A percentile compares a stretch with the other conserved stretches of the same genome.
These are phyloP conservation scores for Saccharomycopsis sp. DNA, from an alignment of 805 yeast genomes.

Conservation along the genomic window DNA sequence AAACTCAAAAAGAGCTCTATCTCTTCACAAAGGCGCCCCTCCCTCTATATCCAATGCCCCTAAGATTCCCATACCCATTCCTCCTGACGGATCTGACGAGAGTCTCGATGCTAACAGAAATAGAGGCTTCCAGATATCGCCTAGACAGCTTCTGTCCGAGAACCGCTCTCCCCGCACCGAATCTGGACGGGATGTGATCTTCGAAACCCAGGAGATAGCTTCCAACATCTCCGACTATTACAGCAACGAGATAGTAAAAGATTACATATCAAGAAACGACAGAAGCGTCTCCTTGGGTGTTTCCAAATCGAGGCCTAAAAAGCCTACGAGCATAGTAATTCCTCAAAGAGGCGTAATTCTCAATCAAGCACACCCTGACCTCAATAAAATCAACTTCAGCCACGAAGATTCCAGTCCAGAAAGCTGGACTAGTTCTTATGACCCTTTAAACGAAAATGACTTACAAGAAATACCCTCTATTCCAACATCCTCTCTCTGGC, in stretches of 20 bases:
- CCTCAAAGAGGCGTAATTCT: not conserved
- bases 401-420: not conserved
- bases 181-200: not conserved
- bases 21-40: not conserved
- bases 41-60: constrained; percentile 1
- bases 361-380: not conserved
- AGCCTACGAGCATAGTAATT: not conserved
- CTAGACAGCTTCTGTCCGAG: not conserved
- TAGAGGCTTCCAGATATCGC: not conserved
- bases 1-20: constrained; percentile 5
- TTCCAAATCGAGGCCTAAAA: constrained; percentile 2
- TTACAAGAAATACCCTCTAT: constrained; percentile 13
- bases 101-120: too few species aligned
- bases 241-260: not conserved
- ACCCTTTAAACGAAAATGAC: constrained; percentile 9
- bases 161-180: not conserved
- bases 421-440: constrained; percentile 1
- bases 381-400: not conserved
- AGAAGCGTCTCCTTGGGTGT: not conserved
- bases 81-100: constrained; percentile 6
- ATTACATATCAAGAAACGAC: not conserved
- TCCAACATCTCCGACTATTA: not conserved
- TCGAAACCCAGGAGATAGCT: not conserved
- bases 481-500: constrained; percentile 19
- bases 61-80: constrained; percentile 3